Percentiles rank a stretch among this genome's conserved stretches.
Conservation (phyloP, 306 rosid species). For the Senna siamea region DNA sequence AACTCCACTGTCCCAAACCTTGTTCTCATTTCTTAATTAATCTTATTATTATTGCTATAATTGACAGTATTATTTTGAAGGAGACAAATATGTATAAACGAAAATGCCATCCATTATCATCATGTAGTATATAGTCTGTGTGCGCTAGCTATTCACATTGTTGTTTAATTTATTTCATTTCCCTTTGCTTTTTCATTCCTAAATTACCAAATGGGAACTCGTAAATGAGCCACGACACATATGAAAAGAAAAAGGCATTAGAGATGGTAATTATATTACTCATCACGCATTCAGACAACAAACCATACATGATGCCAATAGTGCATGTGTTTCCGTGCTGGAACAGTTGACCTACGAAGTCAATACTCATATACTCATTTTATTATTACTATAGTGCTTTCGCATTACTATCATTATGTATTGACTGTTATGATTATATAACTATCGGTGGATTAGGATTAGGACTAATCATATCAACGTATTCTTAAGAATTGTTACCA, state of each 20-base stretch:
- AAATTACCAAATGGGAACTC: conserved; percentile 29
- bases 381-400: not conserved
- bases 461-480: not conserved
- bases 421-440: conserved; percentile 29
- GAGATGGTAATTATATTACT: conserved; percentile 27
- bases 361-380: conserved; percentile 33
- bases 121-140: conserved; percentile 26
- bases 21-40: conserved; percentile 48
- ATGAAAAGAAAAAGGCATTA: conserved; percentile 1
- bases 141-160: conserved; percentile 19
- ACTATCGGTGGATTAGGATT: conserved; percentile 18
- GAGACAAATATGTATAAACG: conserved; percentile 52
- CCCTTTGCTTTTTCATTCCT: conserved; percentile 12
- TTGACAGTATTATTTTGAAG: conserved; percentile 44
- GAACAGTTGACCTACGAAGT: conserved; percentile 40
- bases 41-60: conserved; percentile 52
- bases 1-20: conserved; percentile 46
- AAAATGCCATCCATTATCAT: conserved; percentile 37
- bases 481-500: not conserved
- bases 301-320: conserved; percentile 19
- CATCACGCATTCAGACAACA: conserved; percentile 42
- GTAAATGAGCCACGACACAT: conserved; percentile 17
- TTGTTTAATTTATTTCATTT: conserved; percentile 8
- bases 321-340: conserved; percentile 48
- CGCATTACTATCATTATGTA: not conserved